Base-by-base conservation (phyloP, 805 yeast species). In the Candida ficus region DNA sequence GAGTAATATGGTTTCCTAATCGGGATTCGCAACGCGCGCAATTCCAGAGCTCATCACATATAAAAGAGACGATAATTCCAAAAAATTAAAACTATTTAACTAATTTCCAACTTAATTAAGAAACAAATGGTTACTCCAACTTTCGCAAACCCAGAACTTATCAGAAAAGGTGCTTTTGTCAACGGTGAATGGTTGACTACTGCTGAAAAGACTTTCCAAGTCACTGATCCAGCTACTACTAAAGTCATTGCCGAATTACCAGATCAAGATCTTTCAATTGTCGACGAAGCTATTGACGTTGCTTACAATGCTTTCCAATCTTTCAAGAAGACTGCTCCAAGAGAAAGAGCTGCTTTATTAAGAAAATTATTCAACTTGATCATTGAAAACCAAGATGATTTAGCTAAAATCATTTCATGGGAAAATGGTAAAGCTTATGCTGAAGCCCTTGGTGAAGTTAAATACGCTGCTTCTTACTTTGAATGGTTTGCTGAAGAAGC, bases 401-500 rank as follows among this genome's bases (percentile, higher is more conserved):
- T 78, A 54, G 83, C 77, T 13, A 70, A 70, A 38, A 63, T 78
- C 39, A 54, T 76, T 32, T 65, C 80, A 21, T 74, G 75, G 75
- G 83, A 78, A 58, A 78, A 77, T 52, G 83, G 83, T 45, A 77
- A 77, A 54, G 64, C 78, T 12, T 56, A 73, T 33, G 56, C 71
- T 30, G 83, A 77, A 49, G 71, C 80, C 8, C 53, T 54, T 10
- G 80, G 80, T 39, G 83, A 78, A 52, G 57, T 76, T 44, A 73
- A 68, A 49, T 77, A 77, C 48, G 80, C 76, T 22, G 83, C 83
- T 4, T 75, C 85, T 7, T 89, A 83, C 61, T 83, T 86, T 59
- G 89, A 87, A 56, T 90, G 97, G 96, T 90, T 79, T 57, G 71
- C 95, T 25, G 81, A 75, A 55, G 82, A 75, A 51, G 79, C 81